Conservation (phyloP, 305 asterid genomes). For the Salvia sclarea region DNA sequence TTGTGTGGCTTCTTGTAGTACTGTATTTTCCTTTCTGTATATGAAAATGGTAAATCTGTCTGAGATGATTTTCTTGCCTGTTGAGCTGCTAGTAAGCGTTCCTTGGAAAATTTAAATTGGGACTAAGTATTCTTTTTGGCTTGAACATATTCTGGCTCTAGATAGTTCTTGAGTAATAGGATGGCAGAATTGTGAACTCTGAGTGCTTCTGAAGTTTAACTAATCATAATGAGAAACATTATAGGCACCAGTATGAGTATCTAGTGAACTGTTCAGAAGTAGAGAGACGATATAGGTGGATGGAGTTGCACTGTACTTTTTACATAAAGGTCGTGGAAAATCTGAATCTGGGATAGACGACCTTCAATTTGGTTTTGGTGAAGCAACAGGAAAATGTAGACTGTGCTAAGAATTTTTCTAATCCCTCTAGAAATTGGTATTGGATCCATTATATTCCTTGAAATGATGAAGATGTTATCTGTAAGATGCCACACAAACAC, state of each 20-base stretch:
- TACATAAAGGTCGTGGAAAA: conserved; percentile 2
- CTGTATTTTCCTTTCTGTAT: neutral
- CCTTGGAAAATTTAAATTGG: conserved; percentile 4
- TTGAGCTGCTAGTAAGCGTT: neutral
- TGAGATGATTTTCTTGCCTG: neutral
- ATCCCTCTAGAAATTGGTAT: conserved; percentile 2
- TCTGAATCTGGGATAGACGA: neutral
- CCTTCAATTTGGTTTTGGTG: conserved; percentile 19
- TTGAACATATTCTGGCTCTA: conserved; percentile 3
- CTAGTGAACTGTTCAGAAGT: neutral
- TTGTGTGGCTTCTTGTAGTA: conserved; percentile 12
- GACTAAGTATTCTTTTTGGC: neutral
- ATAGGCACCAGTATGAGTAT: neutral
- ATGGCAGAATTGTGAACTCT: conserved; percentile 5
- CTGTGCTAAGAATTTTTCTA: neutral
- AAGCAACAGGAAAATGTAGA: neutral
- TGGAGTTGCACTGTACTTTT: neutral
- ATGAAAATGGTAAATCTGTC: neutral
- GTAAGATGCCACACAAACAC: neutral
- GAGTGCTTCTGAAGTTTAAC: conserved; percentile 1
- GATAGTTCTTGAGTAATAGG: conserved; percentile 9
- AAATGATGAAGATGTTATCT: conserved; percentile 11
- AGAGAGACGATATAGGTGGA: neutral
- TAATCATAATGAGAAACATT: conserved; percentile 18
- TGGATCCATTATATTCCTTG: conserved; percentile 6